A percentile compares a stretch with the other conserved stretches of the same genome.
Evolutionary conservation across 202 grass and related monocot genomes (phyloP).

Genomic region (Panicum hallii): DNA sequence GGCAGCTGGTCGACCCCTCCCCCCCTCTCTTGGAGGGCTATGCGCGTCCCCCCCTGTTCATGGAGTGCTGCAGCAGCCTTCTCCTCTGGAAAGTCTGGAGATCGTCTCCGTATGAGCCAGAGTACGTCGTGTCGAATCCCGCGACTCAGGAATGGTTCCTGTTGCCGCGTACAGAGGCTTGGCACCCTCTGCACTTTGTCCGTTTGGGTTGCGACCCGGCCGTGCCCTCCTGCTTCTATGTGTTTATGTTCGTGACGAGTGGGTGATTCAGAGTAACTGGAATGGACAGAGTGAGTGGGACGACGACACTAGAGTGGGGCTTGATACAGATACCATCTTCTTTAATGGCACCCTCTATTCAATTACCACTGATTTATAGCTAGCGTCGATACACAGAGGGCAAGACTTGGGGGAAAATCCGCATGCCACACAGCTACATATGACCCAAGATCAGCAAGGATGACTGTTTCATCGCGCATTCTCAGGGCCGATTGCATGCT

Average conservation of each 20-base stretch:
- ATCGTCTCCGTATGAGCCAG: background rate
- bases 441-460: rapidly evolving
- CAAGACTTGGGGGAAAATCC: background rate
- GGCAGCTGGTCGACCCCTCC: background rate
- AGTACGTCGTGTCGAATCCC: background rate
- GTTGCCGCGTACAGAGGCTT: background rate
- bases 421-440: background rate
- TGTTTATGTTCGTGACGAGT: background rate
- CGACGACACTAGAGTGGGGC: rapidly evolving
- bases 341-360: background rate
- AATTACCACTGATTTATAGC: background rate
- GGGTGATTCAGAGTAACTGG: background rate
- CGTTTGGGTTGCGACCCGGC: background rate
- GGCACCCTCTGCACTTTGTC: background rate
- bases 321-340: background rate
- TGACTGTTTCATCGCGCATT: background rate
- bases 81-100: background rate
- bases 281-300: background rate
- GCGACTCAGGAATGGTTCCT: background rate
- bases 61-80: conserved; percentile 8
- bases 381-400: background rate
- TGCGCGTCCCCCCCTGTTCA: too few relatives aligned
- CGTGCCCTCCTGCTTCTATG: conserved; percentile 6
- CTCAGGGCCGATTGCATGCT: background rate
- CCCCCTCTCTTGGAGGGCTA: background rate